These are phyloP conservation scores for Leishmania gerbilli DNA, from an alignment of 208 protist genomes.

Conservation along the genomic window DNA sequence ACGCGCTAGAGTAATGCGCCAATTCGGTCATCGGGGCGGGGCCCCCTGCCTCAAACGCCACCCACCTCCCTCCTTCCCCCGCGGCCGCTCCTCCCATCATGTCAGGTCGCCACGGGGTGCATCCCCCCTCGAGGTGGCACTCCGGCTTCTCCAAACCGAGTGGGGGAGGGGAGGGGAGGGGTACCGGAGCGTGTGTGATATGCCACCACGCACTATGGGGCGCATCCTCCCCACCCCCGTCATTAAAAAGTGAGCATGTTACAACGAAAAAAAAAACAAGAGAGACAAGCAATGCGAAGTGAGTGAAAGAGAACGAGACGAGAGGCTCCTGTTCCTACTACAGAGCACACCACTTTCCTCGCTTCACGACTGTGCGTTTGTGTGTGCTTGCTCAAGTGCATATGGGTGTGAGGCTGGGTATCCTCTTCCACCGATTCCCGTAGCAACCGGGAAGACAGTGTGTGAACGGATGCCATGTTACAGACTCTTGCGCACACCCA, in stretches of 20 bases:
- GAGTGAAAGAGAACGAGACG: background rate
- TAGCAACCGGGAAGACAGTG: background rate
- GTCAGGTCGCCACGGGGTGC: no score
- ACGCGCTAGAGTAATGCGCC: background rate
- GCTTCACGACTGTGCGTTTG: background rate
- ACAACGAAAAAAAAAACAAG: background rate
- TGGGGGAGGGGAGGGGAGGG: no score
- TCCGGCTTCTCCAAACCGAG: no score
- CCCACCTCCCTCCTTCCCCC: background rate
- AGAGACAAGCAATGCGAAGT: background rate
- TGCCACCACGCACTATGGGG: no score
- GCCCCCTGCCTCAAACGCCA: background rate
- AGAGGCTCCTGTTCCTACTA: background rate
- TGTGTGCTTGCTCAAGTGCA: background rate
- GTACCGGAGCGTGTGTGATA: no score
- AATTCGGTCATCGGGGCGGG: background rate
- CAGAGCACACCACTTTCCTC: background rate
- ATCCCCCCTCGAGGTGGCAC: no score
- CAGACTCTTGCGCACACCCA: background rate
- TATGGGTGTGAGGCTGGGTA: background rate
- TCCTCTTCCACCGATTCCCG: background rate
- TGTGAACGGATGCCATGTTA: background rate
- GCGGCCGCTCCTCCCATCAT: background rate
- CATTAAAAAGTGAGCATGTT: background rate
- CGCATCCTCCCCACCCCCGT: no score